Evolutionary conservation across 352 stramenopile species (phyloP), one percentile per base, ranked within the genome.

Genomic region (Globisporangium paddicum): DNA sequence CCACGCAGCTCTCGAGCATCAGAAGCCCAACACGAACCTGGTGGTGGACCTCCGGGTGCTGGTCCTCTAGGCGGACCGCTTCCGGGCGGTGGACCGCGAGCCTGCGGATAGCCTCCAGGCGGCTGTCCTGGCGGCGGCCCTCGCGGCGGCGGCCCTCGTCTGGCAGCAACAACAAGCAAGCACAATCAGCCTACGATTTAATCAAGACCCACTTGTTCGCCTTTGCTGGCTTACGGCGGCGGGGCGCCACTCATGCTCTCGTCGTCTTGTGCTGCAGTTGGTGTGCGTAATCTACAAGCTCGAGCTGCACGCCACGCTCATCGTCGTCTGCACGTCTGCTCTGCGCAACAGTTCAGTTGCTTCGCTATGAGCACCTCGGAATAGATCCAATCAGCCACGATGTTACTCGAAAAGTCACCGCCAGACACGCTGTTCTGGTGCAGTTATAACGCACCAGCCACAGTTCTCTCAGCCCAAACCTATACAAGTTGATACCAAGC

Each of bases 61-160:
- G 69, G 66, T 4, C 69, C 69, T 51, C 63, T 58, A 25, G 50
- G 61, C 0, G 49, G 70, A n/a, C 66, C 69, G 53, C 72, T 63
- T 47, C 78, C 78, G 26, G 78, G 81, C 2, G 76, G 75, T 25
- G 77, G 76, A 3, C 77, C 78, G 44, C 77, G 66, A 45, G 75
- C 71, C 53, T 86, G 77, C 11, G 80, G 79, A 34, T 86, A 88
- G 28, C 64, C 66, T 28, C 59, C 55, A 23, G 67, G 67, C 1
- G 66, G 65, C 40, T 64, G 59, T 11, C 69, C 68, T 41, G 71
- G 68, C 16, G 77, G 74, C 23, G 69, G 73, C 4, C 73, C 77
- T 18, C 71, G 69, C 3, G 73, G 71, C 5, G 66, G 66, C 10
- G 62, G 62, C 9, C 66, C 66, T 41, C 62, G 62, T 49, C 62